A percentile compares a stretch with the other conserved stretches of the same genome.
These are phyloP conservation scores for Catharanthus roseus DNA, from an alignment of 257 asterid species.

Conservation along the genomic window DNA sequence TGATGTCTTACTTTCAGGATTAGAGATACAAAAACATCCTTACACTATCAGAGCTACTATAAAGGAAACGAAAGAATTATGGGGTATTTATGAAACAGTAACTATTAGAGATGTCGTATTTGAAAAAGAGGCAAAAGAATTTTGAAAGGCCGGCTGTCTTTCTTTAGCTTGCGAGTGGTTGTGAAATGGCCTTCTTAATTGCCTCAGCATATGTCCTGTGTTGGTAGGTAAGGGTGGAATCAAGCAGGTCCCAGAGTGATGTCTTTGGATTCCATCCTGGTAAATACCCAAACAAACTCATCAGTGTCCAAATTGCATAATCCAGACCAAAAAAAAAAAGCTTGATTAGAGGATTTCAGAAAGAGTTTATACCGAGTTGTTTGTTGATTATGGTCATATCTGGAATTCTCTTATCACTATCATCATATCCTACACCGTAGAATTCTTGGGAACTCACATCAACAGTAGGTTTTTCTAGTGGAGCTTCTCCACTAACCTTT, in stretches of 20 bases:
- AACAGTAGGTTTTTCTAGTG: slow-evolving; percentile 60
- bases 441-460: slow-evolving; percentile 89
- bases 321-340: not conserved
- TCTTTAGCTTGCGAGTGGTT: slow-evolving; percentile 43
- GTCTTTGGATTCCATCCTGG: slow-evolving; percentile 72
- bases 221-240: slow-evolving; percentile 70
- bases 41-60: slow-evolving; percentile 13
- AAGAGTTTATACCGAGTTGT: slow-evolving; percentile 65
- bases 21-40: slow-evolving; percentile 19
- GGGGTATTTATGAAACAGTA: slow-evolving; percentile 11
- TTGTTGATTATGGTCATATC: slow-evolving; percentile 91
- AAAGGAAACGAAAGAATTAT: not conserved
- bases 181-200: slow-evolving; percentile 57
- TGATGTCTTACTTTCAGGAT: slow-evolving; percentile 8
- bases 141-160: slow-evolving; percentile 6
- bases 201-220: slow-evolving; percentile 75
- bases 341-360: not conserved
- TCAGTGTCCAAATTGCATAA: slow-evolving; percentile 3
- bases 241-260: slow-evolving; percentile 65
- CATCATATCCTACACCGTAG: slow-evolving; percentile 94
- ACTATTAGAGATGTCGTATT: slow-evolving; percentile 23
- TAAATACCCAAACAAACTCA: slow-evolving; percentile 1
- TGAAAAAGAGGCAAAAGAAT: slow-evolving; percentile 10
- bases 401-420: slow-evolving; percentile 94
- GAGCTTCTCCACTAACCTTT: slow-evolving; percentile 77